Percentiles rank a stretch among this genome's conserved stretches.
These are phyloP conservation scores for Bipolaris cookei DNA, from an alignment of 2,329 filamentous ascomycete species.

Conservation along the genomic window DNA sequence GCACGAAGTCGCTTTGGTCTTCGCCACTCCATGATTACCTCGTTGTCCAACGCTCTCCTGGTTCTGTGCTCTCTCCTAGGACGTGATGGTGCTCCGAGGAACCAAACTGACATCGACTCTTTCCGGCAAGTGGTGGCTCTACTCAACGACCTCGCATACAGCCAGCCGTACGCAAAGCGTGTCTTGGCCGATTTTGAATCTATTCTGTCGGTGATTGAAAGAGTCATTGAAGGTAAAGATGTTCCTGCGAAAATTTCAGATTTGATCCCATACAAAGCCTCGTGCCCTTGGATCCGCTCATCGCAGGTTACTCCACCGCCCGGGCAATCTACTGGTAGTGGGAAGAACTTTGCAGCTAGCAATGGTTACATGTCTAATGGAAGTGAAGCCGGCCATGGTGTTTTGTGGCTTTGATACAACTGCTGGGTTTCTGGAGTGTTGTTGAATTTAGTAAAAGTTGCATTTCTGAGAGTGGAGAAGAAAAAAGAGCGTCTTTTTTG, in stretches of 20 bases:
- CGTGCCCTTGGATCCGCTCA: conserved; percentile 17
- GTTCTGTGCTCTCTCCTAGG: conserved; percentile 29
- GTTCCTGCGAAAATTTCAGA: conserved; percentile 22
- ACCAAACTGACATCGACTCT: conserved; percentile 14
- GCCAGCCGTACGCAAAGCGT: conserved; percentile 26
- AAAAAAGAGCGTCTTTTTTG: background rate
- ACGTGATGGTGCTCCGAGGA: conserved; percentile 10
- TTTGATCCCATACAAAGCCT: conserved; percentile 32
- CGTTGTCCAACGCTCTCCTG: conserved; percentile 29
- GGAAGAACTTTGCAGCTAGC: background rate
- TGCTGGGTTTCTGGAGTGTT: background rate
- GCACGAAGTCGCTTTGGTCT: conserved; percentile 15
- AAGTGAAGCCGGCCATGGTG: background rate
- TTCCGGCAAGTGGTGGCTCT: conserved; percentile 23
- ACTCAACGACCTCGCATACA: conserved; percentile 23
- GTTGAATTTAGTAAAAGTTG: background rate
- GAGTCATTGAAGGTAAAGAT: conserved; percentile 7
- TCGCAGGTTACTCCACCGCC: background rate
- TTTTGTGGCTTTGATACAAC: background rate
- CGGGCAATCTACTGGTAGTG: background rate
- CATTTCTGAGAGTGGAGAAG: background rate
- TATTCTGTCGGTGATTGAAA: conserved; percentile 20
- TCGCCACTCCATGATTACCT: conserved; percentile 26
- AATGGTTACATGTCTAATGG: background rate
- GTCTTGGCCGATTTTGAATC: conserved; percentile 30